Conservation (phyloP, 352 stramenopile species). For the Globisporangium parvum region DNA sequence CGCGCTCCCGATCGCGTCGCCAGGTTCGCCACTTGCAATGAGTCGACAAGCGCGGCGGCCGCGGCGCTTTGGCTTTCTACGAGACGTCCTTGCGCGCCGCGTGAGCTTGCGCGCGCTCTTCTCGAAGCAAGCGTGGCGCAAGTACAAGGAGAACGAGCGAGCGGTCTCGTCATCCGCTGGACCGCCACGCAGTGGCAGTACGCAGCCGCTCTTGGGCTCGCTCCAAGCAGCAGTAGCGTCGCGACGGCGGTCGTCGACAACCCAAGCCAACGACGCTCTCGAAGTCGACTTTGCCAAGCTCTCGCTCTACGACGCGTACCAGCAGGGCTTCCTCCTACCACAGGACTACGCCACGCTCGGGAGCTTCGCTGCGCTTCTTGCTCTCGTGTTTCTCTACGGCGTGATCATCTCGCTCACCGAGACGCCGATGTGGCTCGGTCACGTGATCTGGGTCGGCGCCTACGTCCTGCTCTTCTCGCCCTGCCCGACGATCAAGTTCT, state of each 20-base stretch:
- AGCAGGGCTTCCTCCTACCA: constrained; percentile 59
- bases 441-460: constrained; percentile 58
- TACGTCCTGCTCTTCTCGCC: constrained; percentile 71
- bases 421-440: constrained; percentile 54
- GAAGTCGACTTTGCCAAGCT: constrained; percentile 63
- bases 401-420: constrained; percentile 61
- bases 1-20: not conserved
- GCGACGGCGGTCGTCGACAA: constrained; percentile 6
- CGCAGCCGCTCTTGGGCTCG: constrained; percentile 11
- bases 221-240: constrained; percentile 3
- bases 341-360: constrained; percentile 72
- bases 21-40: constrained; percentile 13
- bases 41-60: constrained; percentile 6
- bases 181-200: constrained; percentile 12
- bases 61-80: constrained; percentile 29
- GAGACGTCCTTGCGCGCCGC: constrained; percentile 26
- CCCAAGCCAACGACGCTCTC: constrained; percentile 11
- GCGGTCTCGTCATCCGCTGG: constrained; percentile 13
- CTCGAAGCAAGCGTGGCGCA: constrained; percentile 44
- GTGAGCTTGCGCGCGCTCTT: constrained; percentile 31
- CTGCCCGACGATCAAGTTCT: constrained; percentile 71
- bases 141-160: constrained; percentile 39
- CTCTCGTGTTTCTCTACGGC: constrained; percentile 62
- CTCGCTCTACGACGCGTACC: constrained; percentile 67
- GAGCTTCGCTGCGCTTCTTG: constrained; percentile 47